A percentile compares a stretch with the other conserved stretches of the same genome.
phyloP scores from a whole-genome alignment of 192 early-diverging fungal genomes.

The Thamnidium elegans region DNA sequence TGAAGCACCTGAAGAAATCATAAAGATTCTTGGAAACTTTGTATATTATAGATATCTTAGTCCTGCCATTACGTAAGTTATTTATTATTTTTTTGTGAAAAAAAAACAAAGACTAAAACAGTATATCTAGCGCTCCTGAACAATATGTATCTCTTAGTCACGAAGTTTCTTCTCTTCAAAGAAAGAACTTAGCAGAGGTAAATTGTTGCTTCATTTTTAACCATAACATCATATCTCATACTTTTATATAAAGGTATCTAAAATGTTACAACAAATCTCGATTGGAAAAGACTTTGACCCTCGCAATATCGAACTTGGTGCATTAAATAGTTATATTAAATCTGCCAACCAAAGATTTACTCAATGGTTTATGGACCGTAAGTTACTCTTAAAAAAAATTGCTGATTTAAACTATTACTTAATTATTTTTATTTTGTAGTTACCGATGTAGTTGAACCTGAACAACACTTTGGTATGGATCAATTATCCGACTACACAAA shows the following conservation, averaged over 20 bases:
- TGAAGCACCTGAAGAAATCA: conserved; percentile 75
- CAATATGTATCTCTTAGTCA: conserved; percentile 92
- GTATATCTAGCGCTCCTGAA: conserved; percentile 78
- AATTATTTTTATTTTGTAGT: conserved; percentile 45
- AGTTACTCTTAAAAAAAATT: conserved; percentile 2
- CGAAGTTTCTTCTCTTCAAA: conserved; percentile 80
- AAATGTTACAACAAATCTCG: conserved; percentile 95
- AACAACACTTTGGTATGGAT: conserved; percentile 89
- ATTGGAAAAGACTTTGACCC: conserved; percentile 75
- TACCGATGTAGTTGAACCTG: conserved; percentile 80
- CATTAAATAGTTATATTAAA: conserved; percentile 80
- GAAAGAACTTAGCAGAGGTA: conserved; percentile 93
- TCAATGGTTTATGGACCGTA: conserved; percentile 82
- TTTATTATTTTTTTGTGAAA: too few species aligned
- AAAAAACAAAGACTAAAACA: too few species aligned
- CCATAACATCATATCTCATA: too few species aligned
- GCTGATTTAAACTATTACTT: too few species aligned
- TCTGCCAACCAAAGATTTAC: conserved; percentile 77
- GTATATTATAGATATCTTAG: conserved; percentile 99
- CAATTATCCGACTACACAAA: conserved; percentile 78
- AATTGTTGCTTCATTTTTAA: background rate
- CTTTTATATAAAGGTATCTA: conserved; percentile 58
- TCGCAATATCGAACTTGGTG: conserved; percentile 67
- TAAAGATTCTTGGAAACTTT: conserved; percentile 88
- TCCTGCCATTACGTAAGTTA: conserved; percentile 85